Conservation (phyloP, 768 basidiomycete genomes). For the Tremella mesenterica region DNA sequence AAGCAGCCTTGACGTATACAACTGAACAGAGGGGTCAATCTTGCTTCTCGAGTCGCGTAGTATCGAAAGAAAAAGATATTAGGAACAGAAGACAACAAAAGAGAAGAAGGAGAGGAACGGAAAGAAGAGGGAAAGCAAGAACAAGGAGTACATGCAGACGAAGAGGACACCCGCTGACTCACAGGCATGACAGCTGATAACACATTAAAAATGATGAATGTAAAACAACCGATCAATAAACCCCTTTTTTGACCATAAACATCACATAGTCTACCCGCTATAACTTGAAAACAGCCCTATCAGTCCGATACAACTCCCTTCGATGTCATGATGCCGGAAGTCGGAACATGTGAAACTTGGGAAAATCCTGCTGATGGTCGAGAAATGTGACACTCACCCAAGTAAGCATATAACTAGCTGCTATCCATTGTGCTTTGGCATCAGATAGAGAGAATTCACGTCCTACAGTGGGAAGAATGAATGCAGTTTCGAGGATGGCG, state of each 20-base stretch:
- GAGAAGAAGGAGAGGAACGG: too few relatives aligned
- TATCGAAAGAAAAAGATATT: too few relatives aligned
- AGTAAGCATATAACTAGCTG: slow-evolving; percentile 1
- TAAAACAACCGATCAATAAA: background rate
- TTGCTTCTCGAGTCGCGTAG: too few relatives aligned
- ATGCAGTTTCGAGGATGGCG: background rate
- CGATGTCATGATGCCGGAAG: too few relatives aligned
- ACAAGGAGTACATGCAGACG: too few relatives aligned
- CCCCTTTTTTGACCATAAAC: background rate
- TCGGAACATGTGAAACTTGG: too few relatives aligned
- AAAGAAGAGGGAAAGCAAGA: too few relatives aligned
- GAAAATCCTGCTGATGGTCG: background rate
- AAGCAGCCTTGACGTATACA: too few relatives aligned
- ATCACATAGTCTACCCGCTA: slow-evolving; percentile 8
- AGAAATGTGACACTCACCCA: background rate
- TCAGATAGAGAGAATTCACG: background rate
- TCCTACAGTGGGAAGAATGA: background rate
- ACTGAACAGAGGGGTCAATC: too few relatives aligned
- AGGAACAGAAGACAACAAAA: too few relatives aligned
- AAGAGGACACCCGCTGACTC: too few relatives aligned
- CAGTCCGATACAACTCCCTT: background rate
- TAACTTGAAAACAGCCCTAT: slow-evolving; percentile 9
- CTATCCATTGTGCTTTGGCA: slow-evolving; percentile 2
- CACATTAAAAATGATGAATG: background rate
- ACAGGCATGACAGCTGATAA: background rate